phyloP scores from a whole-genome alignment of 2,329 filamentous ascomycete species.

The Fusarium abutilonis region DNA sequence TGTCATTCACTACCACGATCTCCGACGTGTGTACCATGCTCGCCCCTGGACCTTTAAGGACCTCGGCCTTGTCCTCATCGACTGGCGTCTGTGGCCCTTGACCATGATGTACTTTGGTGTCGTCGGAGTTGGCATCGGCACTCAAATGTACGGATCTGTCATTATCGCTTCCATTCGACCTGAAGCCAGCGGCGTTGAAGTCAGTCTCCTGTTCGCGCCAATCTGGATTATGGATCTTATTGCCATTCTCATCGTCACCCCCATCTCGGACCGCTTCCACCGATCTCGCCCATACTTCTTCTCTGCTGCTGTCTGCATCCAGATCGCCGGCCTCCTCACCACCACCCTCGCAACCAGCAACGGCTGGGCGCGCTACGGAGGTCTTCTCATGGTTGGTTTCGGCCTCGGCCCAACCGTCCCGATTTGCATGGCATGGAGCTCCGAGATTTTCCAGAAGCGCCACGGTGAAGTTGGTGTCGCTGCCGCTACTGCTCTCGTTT shows the following conservation, averaged over 20 bases:
- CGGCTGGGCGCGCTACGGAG: slow-evolving; percentile 86
- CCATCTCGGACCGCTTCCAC: slow-evolving; percentile 88
- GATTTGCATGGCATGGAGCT: slow-evolving; percentile 94
- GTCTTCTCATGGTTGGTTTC: slow-evolving; percentile 89
- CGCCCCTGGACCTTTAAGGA: slow-evolving; percentile 78
- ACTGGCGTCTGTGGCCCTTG: slow-evolving; percentile 90
- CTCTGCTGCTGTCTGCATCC: slow-evolving; percentile 76
- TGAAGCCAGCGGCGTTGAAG: slow-evolving; percentile 74
- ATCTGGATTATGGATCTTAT: slow-evolving; percentile 96
- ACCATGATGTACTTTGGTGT: slow-evolving; percentile 95
- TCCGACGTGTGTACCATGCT: slow-evolving; percentile 81
- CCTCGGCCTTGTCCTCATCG: slow-evolving; percentile 74
- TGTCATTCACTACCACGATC: slow-evolving; percentile 81
- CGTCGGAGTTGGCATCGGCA: slow-evolving; percentile 90
- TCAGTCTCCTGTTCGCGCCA: slow-evolving; percentile 86
- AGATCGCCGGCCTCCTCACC: slow-evolving; percentile 82
- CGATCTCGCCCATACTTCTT: slow-evolving; percentile 83
- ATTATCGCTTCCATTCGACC: slow-evolving; percentile 85
- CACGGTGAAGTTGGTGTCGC: slow-evolving; percentile 93
- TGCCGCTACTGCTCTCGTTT: slow-evolving; percentile 84
- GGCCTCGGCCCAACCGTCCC: slow-evolving; percentile 90
- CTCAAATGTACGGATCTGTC: slow-evolving; percentile 86
- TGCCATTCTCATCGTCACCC: slow-evolving; percentile 85
- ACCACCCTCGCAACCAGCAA: slow-evolving; percentile 77
- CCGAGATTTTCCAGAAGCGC: slow-evolving; percentile 86